These are phyloP conservation scores for Claviceps sp. DNA, from an alignment of 2,329 filamentous ascomycete genomes.

Conservation along the genomic window DNA sequence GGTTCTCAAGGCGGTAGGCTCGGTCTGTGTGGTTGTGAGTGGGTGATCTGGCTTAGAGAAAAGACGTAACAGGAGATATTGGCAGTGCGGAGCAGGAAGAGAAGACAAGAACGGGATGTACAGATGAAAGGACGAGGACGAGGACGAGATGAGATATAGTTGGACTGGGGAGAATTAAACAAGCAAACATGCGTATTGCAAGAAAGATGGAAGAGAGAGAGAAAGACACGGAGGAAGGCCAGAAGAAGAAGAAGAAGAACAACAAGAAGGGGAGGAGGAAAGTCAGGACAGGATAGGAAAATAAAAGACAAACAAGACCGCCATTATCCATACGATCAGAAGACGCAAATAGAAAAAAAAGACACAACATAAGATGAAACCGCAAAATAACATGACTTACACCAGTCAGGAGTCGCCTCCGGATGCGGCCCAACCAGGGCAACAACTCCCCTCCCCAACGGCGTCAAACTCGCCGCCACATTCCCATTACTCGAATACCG, in stretches of 20 bases:
- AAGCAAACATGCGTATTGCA: no score
- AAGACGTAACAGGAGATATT: no score
- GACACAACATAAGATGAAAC: no score
- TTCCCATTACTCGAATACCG: slow-evolving; percentile 12
- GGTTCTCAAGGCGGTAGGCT: slow-evolving; percentile 9
- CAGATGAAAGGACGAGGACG: not conserved
- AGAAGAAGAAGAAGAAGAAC: no score
- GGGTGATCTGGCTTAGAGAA: not conserved
- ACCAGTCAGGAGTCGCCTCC: slow-evolving; percentile 13
- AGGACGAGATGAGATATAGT: not conserved
- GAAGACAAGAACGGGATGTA: no score
- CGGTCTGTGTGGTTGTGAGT: slow-evolving; percentile 1
- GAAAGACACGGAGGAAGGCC: slow-evolving; percentile 1
- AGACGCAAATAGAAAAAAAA: no score
- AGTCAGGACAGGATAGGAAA: no score
- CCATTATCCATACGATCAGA: no score
- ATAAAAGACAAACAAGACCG: no score
- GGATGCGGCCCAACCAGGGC: slow-evolving; percentile 14
- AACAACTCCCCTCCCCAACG: slow-evolving; percentile 12
- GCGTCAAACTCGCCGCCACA: slow-evolving; percentile 13
- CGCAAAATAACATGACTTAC: slow-evolving; percentile 3
- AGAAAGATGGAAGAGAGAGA: not conserved
- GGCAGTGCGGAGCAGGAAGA: no score
- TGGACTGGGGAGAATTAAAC: no score
- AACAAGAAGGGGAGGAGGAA: no score